phyloP scores from a whole-genome alignment of 2,329 filamentous ascomycete genomes.

The Aspergillus awamori region DNA sequence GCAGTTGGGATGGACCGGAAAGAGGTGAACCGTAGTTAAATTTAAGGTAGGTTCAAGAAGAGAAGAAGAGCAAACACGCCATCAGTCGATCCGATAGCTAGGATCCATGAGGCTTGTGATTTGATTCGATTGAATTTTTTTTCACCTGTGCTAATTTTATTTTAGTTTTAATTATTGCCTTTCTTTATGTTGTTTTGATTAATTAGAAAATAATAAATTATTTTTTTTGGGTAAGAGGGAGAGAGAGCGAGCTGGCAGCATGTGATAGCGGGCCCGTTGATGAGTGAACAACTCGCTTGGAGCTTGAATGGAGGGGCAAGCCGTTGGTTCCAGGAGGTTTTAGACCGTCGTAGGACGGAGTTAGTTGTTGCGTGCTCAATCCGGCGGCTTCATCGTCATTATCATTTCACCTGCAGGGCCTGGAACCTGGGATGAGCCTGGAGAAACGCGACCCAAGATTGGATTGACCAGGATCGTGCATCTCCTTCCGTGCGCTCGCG shows the following conservation, averaged over 20 bases:
- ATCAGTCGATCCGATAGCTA: conserved; percentile 4
- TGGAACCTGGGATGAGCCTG: conserved; percentile 3
- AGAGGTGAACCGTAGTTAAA: conserved; percentile 19
- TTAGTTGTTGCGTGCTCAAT: not conserved
- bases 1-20: conserved; percentile 13
- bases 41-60: conserved; percentile 12
- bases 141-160: conserved; percentile 4
- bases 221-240: conserved; percentile 7
- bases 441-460: conserved; percentile 7
- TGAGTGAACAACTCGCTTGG: not conserved
- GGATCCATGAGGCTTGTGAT: not conserved
- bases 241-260: conserved; percentile 17
- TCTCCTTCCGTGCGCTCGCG: conserved; percentile 11
- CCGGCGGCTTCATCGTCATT: conserved; percentile 5
- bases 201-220: not conserved
- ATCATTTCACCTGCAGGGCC: conserved; percentile 5
- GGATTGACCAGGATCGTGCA: conserved; percentile 5
- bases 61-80: conserved; percentile 15
- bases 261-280: conserved; percentile 27
- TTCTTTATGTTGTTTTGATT: conserved; percentile 8
- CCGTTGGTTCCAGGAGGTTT: conserved; percentile 10
- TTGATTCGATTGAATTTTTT: not conserved
- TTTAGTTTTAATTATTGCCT: not conserved
- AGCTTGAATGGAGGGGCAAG: conserved; percentile 7
- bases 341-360: conserved; percentile 10